Conservation (phyloP, 2,329 filamentous ascomycete species). For the Geosmithia flava region DNA sequence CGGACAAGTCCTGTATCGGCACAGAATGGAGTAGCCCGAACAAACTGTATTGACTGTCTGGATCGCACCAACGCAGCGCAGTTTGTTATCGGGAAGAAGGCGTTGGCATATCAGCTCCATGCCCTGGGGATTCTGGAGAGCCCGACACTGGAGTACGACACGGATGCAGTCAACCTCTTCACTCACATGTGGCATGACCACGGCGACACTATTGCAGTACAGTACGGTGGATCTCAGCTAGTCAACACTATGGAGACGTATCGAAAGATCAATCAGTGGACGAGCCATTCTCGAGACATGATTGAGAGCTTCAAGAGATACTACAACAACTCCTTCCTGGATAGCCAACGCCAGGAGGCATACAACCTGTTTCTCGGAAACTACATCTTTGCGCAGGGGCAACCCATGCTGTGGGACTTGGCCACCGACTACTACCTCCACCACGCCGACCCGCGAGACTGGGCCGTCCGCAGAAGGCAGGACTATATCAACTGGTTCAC, state of each 20-base stretch:
- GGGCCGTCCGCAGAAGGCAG: constrained; percentile 47
- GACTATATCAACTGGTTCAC: constrained; percentile 90
- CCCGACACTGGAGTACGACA: constrained; percentile 79
- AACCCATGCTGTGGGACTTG: constrained; percentile 96
- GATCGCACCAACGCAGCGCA: constrained; percentile 96
- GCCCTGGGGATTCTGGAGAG: constrained; percentile 77
- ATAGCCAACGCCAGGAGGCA: constrained; percentile 94
- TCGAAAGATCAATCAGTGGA: constrained; percentile 98
- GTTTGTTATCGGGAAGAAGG: constrained; percentile 92
- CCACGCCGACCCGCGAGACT: constrained; percentile 68
- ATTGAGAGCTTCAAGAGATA: constrained; percentile 98
- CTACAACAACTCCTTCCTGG: constrained; percentile 97
- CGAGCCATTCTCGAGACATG: constrained; percentile 94
- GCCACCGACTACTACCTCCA: constrained; percentile 93
- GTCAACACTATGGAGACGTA: constrained; percentile 99
- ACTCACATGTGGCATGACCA: constrained; percentile 98
- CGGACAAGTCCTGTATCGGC: constrained; percentile 49
- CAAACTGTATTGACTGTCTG: constrained; percentile 96
- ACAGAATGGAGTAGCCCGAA: constrained; percentile 87
- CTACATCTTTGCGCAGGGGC: constrained; percentile 75
- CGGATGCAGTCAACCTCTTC: constrained; percentile 89
- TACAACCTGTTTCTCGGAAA: constrained; percentile 97
- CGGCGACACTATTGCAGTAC: constrained; percentile 92
- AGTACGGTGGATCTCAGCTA: constrained; percentile 93
- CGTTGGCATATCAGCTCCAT: constrained; percentile 82